Base-by-base conservation (phyloP, 2,329 filamentous ascomycete genomes). In the Exophiala calicioides region DNA sequence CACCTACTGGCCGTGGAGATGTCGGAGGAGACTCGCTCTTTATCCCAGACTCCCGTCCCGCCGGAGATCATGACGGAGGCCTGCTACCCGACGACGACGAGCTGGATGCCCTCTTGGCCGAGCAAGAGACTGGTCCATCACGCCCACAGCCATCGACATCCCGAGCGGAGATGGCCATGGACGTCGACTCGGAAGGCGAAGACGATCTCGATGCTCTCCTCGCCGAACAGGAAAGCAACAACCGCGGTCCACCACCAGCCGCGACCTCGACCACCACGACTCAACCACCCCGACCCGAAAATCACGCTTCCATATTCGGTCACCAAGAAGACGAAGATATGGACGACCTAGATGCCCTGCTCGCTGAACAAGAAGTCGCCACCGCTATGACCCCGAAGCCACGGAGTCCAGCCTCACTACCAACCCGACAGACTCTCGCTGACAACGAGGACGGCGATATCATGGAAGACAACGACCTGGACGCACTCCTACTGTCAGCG, bases 181-280 rank as follows among this genome's bases (percentile, higher is more conserved):
- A 53, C 16, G 19, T 36, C 8, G 55, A 58, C 33, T 55, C 49
- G 9, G 55, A 58, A 43, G 57, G 55, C 30, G 53, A 59, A 41
- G 58, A 60, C 29, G 58, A 60, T 40, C 55, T 59, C 18, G 58
- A 60, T 46, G 58, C 56, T 10, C 30, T 60, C 20, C 41, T 60
- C 2, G 58, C 58, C n/a, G 52, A 58, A 29, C 54, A 58, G 27
- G 54, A 57, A 31, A 47, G 42, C 15, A 31, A 41, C 21, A 31
- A 41, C 21, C 29, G 41, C n/a, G 29, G 13, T 2, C 34, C 45
- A 6, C 34, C 35, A n/a, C 5, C 35, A 16, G 29, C 16, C 2
- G 9, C 46, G 13, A n/a, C 20, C 2, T 8, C 45, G 7, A n/a
- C 31, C 18, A 15, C 35, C 10, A 9, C 26, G 10, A 3, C 26